Evolutionary conservation across 768 basidiomycete genomes (phyloP).

Genomic region (Wakefieldia striispora): DNA sequence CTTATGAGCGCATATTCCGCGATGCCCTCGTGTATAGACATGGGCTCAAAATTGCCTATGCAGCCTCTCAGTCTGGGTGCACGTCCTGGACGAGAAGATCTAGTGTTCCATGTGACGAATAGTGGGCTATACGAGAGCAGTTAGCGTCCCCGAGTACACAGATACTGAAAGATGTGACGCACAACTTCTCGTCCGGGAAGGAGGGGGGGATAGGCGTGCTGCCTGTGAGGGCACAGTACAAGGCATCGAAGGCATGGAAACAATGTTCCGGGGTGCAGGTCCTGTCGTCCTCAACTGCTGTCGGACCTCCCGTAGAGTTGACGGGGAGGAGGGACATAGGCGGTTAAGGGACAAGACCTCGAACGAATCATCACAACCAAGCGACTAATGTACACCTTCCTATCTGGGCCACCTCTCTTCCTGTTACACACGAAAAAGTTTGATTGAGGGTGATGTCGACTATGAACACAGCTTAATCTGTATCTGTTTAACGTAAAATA

Average conservation of each 20-base stretch:
- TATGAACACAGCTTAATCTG: constrained; percentile 37
- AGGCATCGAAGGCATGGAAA: constrained; percentile 76
- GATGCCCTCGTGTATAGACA: constrained; percentile 71
- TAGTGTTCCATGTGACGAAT: constrained; percentile 96
- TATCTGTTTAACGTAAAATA: constrained; percentile 38
- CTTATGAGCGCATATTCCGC: constrained; percentile 90
- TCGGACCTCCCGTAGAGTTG: constrained; percentile 42
- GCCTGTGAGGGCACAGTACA: constrained; percentile 71
- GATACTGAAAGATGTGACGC: constrained; percentile 35
- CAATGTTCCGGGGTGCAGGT: constrained; percentile 73
- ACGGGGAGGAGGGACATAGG: constrained; percentile 59
- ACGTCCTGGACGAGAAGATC: constrained; percentile 56
- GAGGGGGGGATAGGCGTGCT: constrained; percentile 51
- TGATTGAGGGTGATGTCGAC: constrained; percentile 19
- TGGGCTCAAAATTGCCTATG: constrained; percentile 88
- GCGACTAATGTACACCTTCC: constrained; percentile 19
- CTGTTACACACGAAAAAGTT: background rate
- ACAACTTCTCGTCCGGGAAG: constrained; percentile 81
- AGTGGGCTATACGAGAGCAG: constrained; percentile 49
- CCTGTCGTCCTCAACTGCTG: constrained; percentile 39
- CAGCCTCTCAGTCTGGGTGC: constrained; percentile 79
- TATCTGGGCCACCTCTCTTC: constrained; percentile 23
- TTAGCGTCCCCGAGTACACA: constrained; percentile 5
- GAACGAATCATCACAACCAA: background rate
- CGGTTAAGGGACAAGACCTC: constrained; percentile 25